These are phyloP conservation scores for Ustilago hordei DNA, from an alignment of 1,284 basidiomycete species.

Conservation along the genomic window DNA sequence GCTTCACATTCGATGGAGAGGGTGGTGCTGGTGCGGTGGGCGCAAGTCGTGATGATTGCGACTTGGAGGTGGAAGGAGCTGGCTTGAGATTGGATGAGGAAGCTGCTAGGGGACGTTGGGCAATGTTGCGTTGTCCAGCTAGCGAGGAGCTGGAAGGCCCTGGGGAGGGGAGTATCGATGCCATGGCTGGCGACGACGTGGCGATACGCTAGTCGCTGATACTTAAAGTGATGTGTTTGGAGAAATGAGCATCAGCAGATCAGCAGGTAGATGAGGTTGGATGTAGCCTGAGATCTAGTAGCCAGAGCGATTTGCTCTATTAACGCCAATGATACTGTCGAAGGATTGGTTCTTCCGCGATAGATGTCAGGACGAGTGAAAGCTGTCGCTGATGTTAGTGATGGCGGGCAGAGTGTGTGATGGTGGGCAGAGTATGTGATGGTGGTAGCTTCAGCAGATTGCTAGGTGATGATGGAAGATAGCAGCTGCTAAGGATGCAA, in stretches of 20 bases:
- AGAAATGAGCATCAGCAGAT: not conserved
- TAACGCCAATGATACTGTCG: not conserved
- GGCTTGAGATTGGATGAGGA: slow-evolving; percentile 20
- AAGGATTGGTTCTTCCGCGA: not conserved
- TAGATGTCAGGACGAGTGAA: not conserved
- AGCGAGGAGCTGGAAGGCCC: slow-evolving; percentile 20
- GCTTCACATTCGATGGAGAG: slow-evolving; percentile 8
- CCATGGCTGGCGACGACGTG: slow-evolving; percentile 40
- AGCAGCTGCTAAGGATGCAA: not conserved
- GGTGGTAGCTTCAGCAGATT: not conserved
- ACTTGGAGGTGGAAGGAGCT: not conserved
- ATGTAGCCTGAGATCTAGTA: not conserved
- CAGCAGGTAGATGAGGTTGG: not conserved
- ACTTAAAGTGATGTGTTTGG: not conserved
- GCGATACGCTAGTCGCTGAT: not conserved
- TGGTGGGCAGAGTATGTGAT: not conserved
- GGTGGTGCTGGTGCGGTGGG: slow-evolving; percentile 11
- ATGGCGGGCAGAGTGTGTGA: not conserved
- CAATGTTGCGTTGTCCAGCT: slow-evolving; percentile 24
- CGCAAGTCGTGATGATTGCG: slow-evolving; percentile 7
- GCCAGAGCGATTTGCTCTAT: not conserved
- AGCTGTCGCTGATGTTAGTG: not conserved
- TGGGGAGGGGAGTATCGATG: slow-evolving; percentile 23
- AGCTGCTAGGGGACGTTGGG: slow-evolving; percentile 15
- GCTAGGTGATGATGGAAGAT: not conserved